A percentile compares a stretch with the other conserved stretches of the same genome.
phyloP scores from a whole-genome alignment of 2,329 filamentous ascomycete genomes.

The Epicoccum nigrum region DNA sequence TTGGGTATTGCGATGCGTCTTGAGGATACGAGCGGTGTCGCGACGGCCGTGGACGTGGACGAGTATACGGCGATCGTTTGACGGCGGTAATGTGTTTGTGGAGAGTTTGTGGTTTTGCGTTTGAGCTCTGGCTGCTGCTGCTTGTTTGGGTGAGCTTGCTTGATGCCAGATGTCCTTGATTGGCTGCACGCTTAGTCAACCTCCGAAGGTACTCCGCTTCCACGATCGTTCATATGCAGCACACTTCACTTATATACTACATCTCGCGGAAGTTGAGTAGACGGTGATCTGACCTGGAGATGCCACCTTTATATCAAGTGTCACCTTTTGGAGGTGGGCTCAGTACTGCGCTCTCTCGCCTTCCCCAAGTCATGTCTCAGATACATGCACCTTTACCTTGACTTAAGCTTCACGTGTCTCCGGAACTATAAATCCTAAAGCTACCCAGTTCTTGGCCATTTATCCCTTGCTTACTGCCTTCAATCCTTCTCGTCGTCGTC shows the following conservation, averaged over 20 bases:
- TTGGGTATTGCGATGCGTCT: not conserved
- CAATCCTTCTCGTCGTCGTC: no score
- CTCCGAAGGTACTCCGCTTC: constrained; percentile 14
- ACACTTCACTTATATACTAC: not conserved
- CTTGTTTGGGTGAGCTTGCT: constrained; percentile 30
- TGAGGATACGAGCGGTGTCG: not conserved
- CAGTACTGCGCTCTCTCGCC: not conserved
- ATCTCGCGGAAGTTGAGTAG: no score
- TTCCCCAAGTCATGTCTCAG: not conserved
- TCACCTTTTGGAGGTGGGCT: not conserved
- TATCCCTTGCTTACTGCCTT: not conserved
- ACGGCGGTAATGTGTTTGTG: not conserved
- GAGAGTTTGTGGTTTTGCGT: constrained; percentile 14
- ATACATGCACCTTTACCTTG: constrained; percentile 12
- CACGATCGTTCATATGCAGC: not conserved
- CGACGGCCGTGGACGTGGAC: not conserved
- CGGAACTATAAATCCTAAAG: not conserved
- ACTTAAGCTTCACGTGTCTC: not conserved
- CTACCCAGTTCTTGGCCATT: not conserved
- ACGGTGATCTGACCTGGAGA: no score
- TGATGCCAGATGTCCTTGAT: constrained; percentile 40
- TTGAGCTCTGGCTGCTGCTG: constrained; percentile 8
- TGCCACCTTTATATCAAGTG: no score
- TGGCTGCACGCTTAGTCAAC: constrained; percentile 27
- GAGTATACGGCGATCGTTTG: not conserved